These are phyloP conservation scores for Aaosphaeria arxii DNA, from an alignment of 2,329 filamentous ascomycete genomes.

Conservation along the genomic window DNA sequence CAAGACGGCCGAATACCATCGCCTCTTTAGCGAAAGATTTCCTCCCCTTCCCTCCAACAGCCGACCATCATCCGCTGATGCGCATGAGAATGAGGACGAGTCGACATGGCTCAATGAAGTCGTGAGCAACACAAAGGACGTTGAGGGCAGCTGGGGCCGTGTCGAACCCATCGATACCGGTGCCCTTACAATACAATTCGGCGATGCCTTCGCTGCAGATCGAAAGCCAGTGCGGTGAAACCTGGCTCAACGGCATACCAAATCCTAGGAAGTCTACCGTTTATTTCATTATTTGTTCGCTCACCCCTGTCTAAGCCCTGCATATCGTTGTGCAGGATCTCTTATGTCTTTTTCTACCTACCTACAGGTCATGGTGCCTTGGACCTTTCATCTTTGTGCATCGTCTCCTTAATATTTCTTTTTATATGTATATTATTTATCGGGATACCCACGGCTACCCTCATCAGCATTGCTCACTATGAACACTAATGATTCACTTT, in stretches of 20 bases:
- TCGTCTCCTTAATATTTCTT: no score
- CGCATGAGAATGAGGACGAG: constrained; percentile 29
- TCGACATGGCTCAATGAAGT: constrained; percentile 31
- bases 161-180: constrained; percentile 30
- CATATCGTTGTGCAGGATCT: no score
- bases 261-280: constrained; percentile 8
- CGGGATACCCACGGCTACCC: no score
- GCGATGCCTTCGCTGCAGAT: constrained; percentile 23
- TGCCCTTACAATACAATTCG: constrained; percentile 37
- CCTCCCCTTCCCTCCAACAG: constrained; percentile 21
- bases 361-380: no score
- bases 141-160: constrained; percentile 26
- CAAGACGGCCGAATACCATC: constrained; percentile 38
- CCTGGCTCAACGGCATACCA: not conserved
- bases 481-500: no score
- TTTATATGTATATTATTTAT: no score
- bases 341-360: no score
- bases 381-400: no score
- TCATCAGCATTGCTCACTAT: no score
- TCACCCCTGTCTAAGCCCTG: not conserved
- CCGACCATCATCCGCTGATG: constrained; percentile 18
- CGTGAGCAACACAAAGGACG: constrained; percentile 20
- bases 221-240: constrained; percentile 7
- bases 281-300: constrained; percentile 24
- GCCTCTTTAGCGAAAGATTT: constrained; percentile 43